Evolutionary conservation across 2,329 filamentous ascomycete species (phyloP), one percentile per base, ranked within the genome.

Genomic region (Claviceps sp.): DNA sequence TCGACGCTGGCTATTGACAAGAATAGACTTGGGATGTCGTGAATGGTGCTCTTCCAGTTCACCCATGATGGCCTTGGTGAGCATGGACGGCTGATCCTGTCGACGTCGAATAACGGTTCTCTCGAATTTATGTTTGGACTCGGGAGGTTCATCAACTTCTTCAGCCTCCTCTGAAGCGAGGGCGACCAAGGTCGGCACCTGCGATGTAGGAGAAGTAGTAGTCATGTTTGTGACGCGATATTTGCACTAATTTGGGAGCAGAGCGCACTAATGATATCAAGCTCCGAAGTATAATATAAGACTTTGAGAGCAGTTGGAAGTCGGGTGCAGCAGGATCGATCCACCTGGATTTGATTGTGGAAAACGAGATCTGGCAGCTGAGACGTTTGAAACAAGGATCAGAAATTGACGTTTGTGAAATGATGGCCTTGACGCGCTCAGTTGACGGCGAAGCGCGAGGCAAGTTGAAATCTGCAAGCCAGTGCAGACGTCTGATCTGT

Each of bases 111-210:
- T 69, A 47, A 63, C 64, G 49, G 68, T 74, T 66, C 71, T 73
- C 61, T 67, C 64, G 72, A 81, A 66, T 63, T 70, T 58, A 50
- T 60, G 58, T 61, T 53, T 44, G 53, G 66, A 62, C 69, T 96
- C 90, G 60, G 90, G 89, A 48, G 90, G 90, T 68, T 97, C 91
- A 67, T 97, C 91, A 49, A 83, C 76, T 61, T 96, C 91, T 57
- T 85, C 71, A 58, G 82, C 66, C 52, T 95, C 89, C 53, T 80
- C 77, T 56, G 77, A 72, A 17, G 67, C 58, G 45, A 61, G 61
- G 23, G 68, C 66, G 38, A 58, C 59, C 66, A 67, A 69, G 45
- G 57, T 57, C 51, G 58, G 64, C 50, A 56, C 60, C 57, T 57
- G 60, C 56, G 59, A 62, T 51, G 57, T 56, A 36, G 50, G 50